Conservation (phyloP, 306 rosid species). For the Prunus salicina region DNA sequence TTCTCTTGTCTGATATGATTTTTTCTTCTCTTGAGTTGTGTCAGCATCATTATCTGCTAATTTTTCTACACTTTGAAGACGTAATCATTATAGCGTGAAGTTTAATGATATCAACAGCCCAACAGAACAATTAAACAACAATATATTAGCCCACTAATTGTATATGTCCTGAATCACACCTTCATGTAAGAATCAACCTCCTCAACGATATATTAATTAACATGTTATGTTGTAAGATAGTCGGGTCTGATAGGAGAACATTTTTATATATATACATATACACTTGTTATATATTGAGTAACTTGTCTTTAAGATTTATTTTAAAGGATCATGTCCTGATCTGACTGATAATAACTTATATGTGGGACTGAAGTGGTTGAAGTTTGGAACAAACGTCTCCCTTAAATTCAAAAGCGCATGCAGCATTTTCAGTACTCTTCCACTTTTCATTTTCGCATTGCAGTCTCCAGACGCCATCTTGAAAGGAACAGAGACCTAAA, state of each 20-base stretch:
- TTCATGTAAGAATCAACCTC: no score
- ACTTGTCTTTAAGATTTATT: no score
- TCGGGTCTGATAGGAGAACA: no score
- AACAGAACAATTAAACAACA: slow-evolving; percentile 8
- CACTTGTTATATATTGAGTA: no score
- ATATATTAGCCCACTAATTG: background rate
- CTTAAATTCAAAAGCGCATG: background rate
- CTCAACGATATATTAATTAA: no score
- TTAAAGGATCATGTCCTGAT: no score
- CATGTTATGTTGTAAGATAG: no score
- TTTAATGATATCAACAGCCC: slow-evolving; percentile 30
- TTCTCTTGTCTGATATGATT: background rate
- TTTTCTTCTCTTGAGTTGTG: background rate
- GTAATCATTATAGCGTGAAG: background rate
- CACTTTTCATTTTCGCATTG: background rate
- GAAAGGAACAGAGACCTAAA: background rate
- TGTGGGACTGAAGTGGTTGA: no score
- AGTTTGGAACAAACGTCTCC: background rate
- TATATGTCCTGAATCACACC: no score
- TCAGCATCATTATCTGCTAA: background rate
- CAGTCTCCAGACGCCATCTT: background rate
- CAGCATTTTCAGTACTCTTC: background rate
- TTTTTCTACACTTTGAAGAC: background rate
- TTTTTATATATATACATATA: no score
- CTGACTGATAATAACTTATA: no score